A percentile compares a stretch with the other conserved stretches of the same genome.
These are phyloP conservation scores for Triticum urartu DNA, from an alignment of 176 grass and related monocot species.

Conservation along the genomic window DNA sequence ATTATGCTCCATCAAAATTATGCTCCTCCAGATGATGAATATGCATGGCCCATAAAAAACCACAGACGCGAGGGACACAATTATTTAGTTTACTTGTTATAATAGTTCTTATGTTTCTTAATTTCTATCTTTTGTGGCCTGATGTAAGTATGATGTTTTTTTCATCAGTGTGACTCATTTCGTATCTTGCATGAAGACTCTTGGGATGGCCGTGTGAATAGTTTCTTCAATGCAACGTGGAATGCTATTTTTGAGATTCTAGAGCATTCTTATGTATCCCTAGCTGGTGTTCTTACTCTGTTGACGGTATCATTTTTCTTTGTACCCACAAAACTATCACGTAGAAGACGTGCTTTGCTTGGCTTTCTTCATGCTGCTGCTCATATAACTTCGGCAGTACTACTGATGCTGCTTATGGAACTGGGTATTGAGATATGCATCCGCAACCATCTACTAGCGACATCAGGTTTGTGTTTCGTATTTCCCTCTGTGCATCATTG, in stretches of 20 bases:
- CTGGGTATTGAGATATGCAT: conserved; percentile 97
- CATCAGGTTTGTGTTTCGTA: conserved; percentile 61
- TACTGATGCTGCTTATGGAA: conserved; percentile 96
- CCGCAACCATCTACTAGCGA: conserved; percentile 83
- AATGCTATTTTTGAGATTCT: conserved; percentile 85
- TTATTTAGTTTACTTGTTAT: not conserved
- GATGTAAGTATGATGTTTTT: conserved; percentile 25
- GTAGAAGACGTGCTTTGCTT: conserved; percentile 71
- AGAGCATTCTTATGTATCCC: conserved; percentile 84
- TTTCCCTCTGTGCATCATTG: not conserved
- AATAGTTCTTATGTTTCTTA: not conserved
- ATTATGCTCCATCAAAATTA: not conserved
- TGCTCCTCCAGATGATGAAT: not conserved
- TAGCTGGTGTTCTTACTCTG: conserved; percentile 59
- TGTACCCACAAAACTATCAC: conserved; percentile 91
- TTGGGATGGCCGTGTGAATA: conserved; percentile 69
- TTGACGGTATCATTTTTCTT: conserved; percentile 87
- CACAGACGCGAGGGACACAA: not conserved
- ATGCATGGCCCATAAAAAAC: not conserved
- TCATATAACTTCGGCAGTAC: conserved; percentile 82
- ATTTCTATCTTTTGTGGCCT: conserved; percentile 26
- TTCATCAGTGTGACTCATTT: conserved; percentile 72
- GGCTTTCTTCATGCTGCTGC: conserved; percentile 90
- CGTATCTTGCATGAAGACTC: conserved; percentile 70
- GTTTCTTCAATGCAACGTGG: conserved; percentile 80